These are phyloP conservation scores for Vanderwaltozyma polyspora DNA, from an alignment of 805 yeast species.

Conservation along the genomic window DNA sequence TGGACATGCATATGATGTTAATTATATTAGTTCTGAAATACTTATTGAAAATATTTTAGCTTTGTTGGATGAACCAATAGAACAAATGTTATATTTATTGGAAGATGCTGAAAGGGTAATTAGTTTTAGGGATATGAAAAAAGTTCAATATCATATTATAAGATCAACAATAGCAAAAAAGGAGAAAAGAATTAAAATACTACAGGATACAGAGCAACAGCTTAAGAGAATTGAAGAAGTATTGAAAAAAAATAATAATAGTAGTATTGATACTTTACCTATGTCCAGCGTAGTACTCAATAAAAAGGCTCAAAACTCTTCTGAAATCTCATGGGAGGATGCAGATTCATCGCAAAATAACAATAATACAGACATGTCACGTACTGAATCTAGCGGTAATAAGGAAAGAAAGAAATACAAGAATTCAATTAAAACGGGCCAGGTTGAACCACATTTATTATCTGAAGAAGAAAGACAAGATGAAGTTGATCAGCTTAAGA, in stretches of 20 bases:
- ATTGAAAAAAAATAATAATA: constrained; percentile 26
- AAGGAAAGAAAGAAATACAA: constrained; percentile 4
- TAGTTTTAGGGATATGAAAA: constrained; percentile 49
- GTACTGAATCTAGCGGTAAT: neutral
- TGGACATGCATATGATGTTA: constrained; percentile 77
- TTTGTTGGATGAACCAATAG: constrained; percentile 30
- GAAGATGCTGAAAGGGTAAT: constrained; percentile 34
- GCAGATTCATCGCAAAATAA: constrained; percentile 6
- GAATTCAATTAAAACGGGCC: constrained; percentile 8
- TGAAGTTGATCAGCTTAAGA: constrained; percentile 27
- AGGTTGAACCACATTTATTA: constrained; percentile 22
- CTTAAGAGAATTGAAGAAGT: constrained; percentile 23
- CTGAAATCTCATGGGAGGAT: constrained; percentile 1
- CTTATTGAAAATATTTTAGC: constrained; percentile 31
- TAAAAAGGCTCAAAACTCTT: neutral
- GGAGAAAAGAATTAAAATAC: constrained; percentile 20
- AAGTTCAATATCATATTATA: constrained; percentile 37
- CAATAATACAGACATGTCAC: constrained; percentile 1
- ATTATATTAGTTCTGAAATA: constrained; percentile 41
- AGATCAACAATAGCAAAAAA: constrained; percentile 31
- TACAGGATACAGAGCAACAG: constrained; percentile 28
- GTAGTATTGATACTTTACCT: too few relatives aligned
- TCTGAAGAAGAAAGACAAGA: constrained; percentile 29
- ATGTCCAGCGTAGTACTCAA: constrained; percentile 2
- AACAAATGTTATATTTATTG: constrained; percentile 27